A percentile compares a stretch with the other conserved stretches of the same genome.
Conservation (phyloP, 176 grass and related monocot species). For the Lolium perenne region DNA sequence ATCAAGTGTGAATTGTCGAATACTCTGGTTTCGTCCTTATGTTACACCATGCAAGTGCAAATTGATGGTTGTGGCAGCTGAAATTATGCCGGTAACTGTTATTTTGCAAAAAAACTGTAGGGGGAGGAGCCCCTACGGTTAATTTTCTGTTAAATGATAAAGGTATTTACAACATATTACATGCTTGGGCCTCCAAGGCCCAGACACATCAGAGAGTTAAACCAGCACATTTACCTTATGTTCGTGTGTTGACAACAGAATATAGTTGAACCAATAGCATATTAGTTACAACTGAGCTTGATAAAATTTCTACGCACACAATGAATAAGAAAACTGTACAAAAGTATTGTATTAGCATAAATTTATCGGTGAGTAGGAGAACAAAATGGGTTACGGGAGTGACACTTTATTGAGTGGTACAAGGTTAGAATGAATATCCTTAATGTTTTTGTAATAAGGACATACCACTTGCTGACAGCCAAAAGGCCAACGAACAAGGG, state of each 20-base stretch:
- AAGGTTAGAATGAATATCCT: neutral
- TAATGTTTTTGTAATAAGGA: neutral
- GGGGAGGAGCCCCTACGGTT: neutral
- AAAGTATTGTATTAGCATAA: neutral
- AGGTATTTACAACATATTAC: neutral
- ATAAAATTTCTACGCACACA: constrained; percentile 7
- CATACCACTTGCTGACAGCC: neutral
- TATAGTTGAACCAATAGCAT: constrained; percentile 29
- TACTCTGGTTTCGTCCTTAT: neutral
- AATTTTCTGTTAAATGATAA: neutral
- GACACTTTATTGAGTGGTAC: neutral
- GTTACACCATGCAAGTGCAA: neutral
- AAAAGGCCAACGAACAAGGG: constrained; percentile 29
- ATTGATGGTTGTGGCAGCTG: neutral
- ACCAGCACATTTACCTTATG: neutral
- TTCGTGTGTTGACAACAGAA: neutral
- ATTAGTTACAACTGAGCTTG: constrained; percentile 12
- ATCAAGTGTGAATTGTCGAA: neutral
- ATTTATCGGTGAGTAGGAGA: constrained; percentile 25
- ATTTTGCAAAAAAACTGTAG: neutral
- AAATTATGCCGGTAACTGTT: neutral
- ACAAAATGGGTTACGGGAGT: neutral
- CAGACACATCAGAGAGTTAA: neutral
- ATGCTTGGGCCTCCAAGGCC: neutral
- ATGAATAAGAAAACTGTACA: constrained; percentile 13